These are phyloP conservation scores for Macrolepiota fuliginosa DNA, from an alignment of 768 basidiomycete genomes.

Conservation along the genomic window DNA sequence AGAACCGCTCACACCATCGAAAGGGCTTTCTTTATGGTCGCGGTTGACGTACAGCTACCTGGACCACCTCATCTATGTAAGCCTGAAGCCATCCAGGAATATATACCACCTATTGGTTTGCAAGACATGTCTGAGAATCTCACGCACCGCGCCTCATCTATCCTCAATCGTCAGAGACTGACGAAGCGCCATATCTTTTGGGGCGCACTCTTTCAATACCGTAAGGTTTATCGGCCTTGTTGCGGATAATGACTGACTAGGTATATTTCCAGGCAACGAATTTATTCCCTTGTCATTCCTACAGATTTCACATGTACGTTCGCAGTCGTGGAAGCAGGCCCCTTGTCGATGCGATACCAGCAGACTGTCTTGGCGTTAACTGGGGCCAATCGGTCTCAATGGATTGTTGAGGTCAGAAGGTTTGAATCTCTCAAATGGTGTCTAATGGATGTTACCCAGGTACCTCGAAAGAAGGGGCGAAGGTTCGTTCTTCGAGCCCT, in stretches of 20 bases:
- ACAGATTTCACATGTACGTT: slow-evolving; percentile 14
- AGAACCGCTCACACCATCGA: neutral
- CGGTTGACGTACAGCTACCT: slow-evolving; percentile 50
- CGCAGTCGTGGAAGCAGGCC: slow-evolving; percentile 25
- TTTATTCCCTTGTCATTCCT: neutral
- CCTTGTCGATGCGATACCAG: slow-evolving; percentile 21
- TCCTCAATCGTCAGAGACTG: neutral
- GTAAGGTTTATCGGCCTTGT: neutral
- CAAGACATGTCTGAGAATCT: slow-evolving; percentile 38
- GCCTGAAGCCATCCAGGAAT: slow-evolving; percentile 45
- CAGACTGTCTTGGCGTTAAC: slow-evolving; percentile 26
- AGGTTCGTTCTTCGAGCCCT: slow-evolving; percentile 51
- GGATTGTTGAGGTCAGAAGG: slow-evolving; percentile 31
- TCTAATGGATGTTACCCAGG: slow-evolving; percentile 22
- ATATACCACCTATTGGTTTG: slow-evolving; percentile 62
- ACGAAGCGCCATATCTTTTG: neutral
- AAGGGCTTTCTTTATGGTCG: slow-evolving; percentile 42
- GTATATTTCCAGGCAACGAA: neutral
- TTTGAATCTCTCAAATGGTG: neutral
- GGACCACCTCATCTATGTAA: slow-evolving; percentile 47
- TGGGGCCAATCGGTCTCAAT: slow-evolving; percentile 40
- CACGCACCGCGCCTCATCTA: slow-evolving; percentile 1
- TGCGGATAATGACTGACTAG: too few relatives aligned
- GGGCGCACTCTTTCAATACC: neutral
- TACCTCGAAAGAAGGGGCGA: slow-evolving; percentile 57